These are phyloP conservation scores for Talaromyces sp. DNA, from an alignment of 2,329 filamentous ascomycete genomes.

Conservation along the genomic window DNA sequence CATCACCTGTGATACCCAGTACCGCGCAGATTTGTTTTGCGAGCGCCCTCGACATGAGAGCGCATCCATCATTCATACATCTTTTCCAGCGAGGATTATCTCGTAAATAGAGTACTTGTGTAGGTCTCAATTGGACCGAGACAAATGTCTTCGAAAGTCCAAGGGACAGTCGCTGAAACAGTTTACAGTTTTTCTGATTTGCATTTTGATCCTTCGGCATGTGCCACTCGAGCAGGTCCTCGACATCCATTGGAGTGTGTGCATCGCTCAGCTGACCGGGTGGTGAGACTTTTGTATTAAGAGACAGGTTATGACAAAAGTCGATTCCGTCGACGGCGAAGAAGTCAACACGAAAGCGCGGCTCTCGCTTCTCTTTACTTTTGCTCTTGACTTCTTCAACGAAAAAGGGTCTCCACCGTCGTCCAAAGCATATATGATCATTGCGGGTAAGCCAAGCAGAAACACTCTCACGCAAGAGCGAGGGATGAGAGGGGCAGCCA, in stretches of 20 bases:
- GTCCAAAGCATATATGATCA: constrained; percentile 44
- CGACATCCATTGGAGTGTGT: constrained; percentile 42
- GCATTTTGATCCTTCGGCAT: constrained; percentile 41
- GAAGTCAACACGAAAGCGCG: constrained; percentile 40
- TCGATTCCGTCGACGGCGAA: constrained; percentile 51
- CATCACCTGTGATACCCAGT: constrained; percentile 40
- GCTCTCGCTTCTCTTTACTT: constrained; percentile 30
- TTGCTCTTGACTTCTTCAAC: constrained; percentile 44
- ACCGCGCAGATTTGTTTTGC: constrained; percentile 51
- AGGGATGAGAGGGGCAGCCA: constrained; percentile 23
- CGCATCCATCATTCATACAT: constrained; percentile 58
- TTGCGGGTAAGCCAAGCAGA: constrained; percentile 44
- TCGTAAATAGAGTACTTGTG: constrained; percentile 39
- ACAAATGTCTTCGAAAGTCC: constrained; percentile 49
- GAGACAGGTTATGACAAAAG: constrained; percentile 27
- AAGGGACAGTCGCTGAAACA: constrained; percentile 48
- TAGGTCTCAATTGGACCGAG: constrained; percentile 39
- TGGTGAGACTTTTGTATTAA: constrained; percentile 21
- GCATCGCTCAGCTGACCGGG: constrained; percentile 26
- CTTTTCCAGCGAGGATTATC: constrained; percentile 28
- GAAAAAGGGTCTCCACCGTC: constrained; percentile 50
- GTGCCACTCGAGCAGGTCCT: constrained; percentile 51
- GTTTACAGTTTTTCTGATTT: constrained; percentile 45
- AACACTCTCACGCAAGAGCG: constrained; percentile 37
- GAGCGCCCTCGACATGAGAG: constrained; percentile 56